These are phyloP conservation scores for Hericium erinaceus DNA, from an alignment of 768 basidiomycete species.

Conservation along the genomic window DNA sequence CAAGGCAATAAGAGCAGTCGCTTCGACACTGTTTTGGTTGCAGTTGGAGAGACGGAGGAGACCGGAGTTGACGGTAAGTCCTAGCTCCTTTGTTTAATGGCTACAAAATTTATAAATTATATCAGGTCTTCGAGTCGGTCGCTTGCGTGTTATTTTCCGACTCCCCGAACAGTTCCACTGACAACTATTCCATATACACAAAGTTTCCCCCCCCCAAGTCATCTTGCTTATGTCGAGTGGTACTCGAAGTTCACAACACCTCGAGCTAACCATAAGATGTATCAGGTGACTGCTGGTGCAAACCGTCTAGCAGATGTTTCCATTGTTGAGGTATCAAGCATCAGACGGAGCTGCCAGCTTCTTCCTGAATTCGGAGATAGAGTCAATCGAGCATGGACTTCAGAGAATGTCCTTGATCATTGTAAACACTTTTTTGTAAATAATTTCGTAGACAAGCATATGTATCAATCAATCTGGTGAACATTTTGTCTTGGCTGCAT, in stretches of 20 bases:
- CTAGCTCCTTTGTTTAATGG: neutral
- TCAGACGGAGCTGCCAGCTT: neutral
- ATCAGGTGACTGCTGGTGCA: neutral
- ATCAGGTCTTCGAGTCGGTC: neutral
- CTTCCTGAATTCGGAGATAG: neutral
- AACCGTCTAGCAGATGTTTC: neutral
- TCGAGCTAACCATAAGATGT: neutral
- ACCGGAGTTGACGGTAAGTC: neutral
- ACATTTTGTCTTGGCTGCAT: neutral
- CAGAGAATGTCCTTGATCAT: neutral
- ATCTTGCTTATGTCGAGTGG: neutral
- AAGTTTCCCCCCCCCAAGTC: too few relatives aligned
- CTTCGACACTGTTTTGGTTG: neutral
- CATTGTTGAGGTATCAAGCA: neutral
- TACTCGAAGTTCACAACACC: neutral
- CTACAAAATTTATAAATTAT: neutral
- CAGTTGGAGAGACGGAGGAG: too few relatives aligned
- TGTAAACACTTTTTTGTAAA: neutral
- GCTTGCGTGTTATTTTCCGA: neutral
- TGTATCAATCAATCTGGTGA: neutral
- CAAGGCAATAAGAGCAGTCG: neutral
- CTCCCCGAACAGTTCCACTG: neutral
- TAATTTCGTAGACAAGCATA: too few relatives aligned
- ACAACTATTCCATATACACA: too few relatives aligned
- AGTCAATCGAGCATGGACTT: neutral